phyloP scores from a whole-genome alignment of 495 filamentous ascomycete species.

The Hypoxylon lienhwacheense region DNA sequence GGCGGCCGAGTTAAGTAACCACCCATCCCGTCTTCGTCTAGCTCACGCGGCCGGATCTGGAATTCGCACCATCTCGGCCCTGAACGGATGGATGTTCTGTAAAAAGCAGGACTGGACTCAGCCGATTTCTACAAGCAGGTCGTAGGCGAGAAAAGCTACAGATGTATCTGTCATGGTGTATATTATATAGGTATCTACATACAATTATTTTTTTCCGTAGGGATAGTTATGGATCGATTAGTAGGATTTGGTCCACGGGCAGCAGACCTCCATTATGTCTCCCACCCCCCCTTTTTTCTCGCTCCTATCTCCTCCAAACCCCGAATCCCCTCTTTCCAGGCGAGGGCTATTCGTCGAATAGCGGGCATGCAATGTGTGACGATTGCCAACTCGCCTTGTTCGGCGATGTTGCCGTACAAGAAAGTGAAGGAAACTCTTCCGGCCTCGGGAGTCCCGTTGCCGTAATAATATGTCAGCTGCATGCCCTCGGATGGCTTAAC shows the following conservation, averaged over 20 bases:
- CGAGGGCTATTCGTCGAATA: conserved; percentile 16
- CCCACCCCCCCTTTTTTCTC: no score
- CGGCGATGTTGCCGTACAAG: conserved; percentile 31
- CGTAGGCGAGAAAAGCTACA: conserved; percentile 4
- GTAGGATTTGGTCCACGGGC: conserved; percentile 11
- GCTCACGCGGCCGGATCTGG: conserved; percentile 23
- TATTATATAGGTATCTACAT: conserved; percentile 14
- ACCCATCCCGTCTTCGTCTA: conserved; percentile 14
- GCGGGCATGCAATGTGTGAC: conserved; percentile 25
- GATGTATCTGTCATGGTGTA: not conserved
- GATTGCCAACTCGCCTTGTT: conserved; percentile 22
- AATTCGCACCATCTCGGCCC: conserved; percentile 24
- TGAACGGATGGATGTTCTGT: conserved; percentile 3
- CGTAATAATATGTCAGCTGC: conserved; percentile 20
- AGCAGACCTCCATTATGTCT: not conserved
- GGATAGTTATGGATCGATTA: not conserved
- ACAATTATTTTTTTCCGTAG: not conserved
- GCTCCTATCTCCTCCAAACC: not conserved
- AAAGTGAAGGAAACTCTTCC: conserved; percentile 29
- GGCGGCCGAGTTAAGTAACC: conserved; percentile 26
- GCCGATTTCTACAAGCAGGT: conserved; percentile 10
- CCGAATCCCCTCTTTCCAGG: conserved; percentile 16
- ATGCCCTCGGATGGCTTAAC: conserved; percentile 27
- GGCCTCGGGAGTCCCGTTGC: conserved; percentile 31
- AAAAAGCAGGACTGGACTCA: conserved; percentile 9